Conservation (phyloP, 441 rosid species). For the Isatis lusitanica region DNA sequence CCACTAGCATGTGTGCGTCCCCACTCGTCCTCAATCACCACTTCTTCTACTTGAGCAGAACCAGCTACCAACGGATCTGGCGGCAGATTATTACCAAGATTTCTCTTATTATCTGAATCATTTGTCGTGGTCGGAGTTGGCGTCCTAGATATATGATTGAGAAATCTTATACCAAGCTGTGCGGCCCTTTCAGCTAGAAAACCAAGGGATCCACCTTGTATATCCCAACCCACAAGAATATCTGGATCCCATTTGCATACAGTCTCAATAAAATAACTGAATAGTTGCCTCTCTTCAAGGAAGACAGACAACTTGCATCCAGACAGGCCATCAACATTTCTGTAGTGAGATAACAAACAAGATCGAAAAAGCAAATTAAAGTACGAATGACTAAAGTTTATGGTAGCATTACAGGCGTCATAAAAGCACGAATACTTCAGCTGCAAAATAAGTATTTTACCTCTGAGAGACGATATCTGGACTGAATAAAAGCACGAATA, state of each 20-base stretch:
- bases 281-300: constrained; percentile 68
- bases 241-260: constrained; percentile 78
- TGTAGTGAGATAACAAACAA: constrained; percentile 39
- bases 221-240: constrained; percentile 91
- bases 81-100: constrained; percentile 35
- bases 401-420: neutral
- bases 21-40: constrained; percentile 91
- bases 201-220: constrained; percentile 94
- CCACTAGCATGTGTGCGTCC: constrained; percentile 96
- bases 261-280: constrained; percentile 55
- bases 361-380: constrained; percentile 3
- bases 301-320: constrained; percentile 58
- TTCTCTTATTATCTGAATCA: constrained; percentile 44
- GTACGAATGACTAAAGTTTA: constrained; percentile 1
- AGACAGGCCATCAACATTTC: constrained; percentile 77
- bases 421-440: neutral
- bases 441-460: constrained; percentile 39
- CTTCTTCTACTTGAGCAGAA: constrained; percentile 49
- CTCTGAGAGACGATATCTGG: constrained; percentile 48
- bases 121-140: constrained; percentile 48
- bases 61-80: constrained; percentile 49
- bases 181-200: constrained; percentile 97
- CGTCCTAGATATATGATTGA: constrained; percentile 74
- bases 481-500: constrained; percentile 59
- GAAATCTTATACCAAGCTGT: constrained; percentile 85